phyloP scores from a whole-genome alignment of 169 alveolate species.

The Plasmodium gonderi region DNA sequence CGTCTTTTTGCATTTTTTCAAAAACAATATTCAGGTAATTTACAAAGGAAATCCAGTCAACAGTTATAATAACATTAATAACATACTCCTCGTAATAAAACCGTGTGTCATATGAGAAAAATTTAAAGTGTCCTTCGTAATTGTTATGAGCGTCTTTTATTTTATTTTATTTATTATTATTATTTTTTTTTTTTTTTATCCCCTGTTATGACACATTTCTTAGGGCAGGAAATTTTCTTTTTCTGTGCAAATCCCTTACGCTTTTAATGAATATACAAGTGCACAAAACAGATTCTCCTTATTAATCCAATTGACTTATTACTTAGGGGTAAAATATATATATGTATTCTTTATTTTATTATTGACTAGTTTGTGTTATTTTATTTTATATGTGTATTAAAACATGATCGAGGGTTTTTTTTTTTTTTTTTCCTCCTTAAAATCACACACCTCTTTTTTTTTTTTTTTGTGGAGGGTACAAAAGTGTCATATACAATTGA shows the following conservation, averaged over 20 bases:
- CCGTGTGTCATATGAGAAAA: not conserved
- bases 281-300: not conserved
- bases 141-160: constrained; percentile 1
- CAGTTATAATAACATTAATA: not conserved
- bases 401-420: not conserved
- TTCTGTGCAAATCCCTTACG: not conserved
- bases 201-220: not conserved
- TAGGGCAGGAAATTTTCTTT: not conserved
- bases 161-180: no score
- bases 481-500: not conserved
- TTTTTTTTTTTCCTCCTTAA: not conserved
- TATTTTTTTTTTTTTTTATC: not conserved
- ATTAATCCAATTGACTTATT: not conserved
- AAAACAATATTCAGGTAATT: not conserved
- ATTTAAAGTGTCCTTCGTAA: not conserved
- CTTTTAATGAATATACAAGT: not conserved
- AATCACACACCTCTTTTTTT: not conserved
- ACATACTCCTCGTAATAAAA: not conserved
- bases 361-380: not conserved
- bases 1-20: not conserved
- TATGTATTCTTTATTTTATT: not conserved
- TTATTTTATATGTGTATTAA: not conserved
- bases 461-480: not conserved
- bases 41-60: not conserved
- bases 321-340: not conserved